A percentile compares a stretch with the other conserved stretches of the same genome.
phyloP scores from a whole-genome alignment of 2,329 filamentous ascomycete species.

The Hansfordia pulvinata region DNA sequence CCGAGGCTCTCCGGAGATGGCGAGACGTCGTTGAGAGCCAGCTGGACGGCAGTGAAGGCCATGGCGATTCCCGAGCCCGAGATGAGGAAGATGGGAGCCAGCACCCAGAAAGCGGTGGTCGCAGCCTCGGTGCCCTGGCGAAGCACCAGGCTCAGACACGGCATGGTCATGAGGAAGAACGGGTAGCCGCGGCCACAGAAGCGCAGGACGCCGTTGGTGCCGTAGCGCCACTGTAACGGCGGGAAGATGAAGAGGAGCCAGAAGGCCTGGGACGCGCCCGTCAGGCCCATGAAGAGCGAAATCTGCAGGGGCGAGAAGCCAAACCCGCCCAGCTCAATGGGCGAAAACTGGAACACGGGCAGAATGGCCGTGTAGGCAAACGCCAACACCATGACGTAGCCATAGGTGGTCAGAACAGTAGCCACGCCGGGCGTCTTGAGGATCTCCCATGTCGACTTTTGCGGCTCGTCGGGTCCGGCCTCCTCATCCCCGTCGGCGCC shows the following conservation, averaged over 20 bases:
- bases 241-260: conserved; percentile 65
- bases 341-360: conserved; percentile 57
- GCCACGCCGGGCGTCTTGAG: conserved; percentile 49
- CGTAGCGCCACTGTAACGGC: conserved; percentile 46
- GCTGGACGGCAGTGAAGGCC: conserved; percentile 58
- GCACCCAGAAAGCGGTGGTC: conserved; percentile 40
- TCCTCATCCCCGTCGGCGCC: conserved; percentile 6
- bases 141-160: conserved; percentile 43
- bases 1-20: conserved; percentile 52
- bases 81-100: conserved; percentile 26
- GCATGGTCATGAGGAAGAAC: conserved; percentile 41
- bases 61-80: conserved; percentile 53
- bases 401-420: conserved; percentile 52
- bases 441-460: conserved; percentile 37
- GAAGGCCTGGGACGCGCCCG: conserved; percentile 51
- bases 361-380: conserved; percentile 59
- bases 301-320: conserved; percentile 50
- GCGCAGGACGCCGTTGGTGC: conserved; percentile 52
- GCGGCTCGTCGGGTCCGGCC: conserved; percentile 3
- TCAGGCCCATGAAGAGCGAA: conserved; percentile 49
- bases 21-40: conserved; percentile 61
- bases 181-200: conserved; percentile 47
- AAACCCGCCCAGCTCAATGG: conserved; percentile 47
- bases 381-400: conserved; percentile 53
- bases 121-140: conserved; percentile 23